Percentiles rank a stretch among this genome's conserved stretches.
Evolutionary conservation across 2,329 filamentous ascomycete species (phyloP).

Genomic region (Colletotrichum acutatum): DNA sequence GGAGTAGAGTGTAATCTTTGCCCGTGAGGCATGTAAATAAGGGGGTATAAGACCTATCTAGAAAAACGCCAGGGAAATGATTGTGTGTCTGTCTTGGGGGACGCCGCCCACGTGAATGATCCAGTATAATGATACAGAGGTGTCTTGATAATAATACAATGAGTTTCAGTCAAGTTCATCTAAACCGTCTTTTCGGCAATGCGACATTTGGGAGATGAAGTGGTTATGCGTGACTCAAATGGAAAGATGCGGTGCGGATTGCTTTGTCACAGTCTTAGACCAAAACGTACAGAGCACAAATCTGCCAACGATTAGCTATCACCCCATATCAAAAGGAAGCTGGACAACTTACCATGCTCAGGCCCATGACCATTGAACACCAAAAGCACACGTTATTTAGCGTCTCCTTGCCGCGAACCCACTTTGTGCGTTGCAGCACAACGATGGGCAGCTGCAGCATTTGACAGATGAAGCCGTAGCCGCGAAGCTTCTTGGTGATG

Average conservation of each 20-base stretch:
- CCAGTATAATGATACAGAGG: background rate
- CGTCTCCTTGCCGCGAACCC: conserved; percentile 78
- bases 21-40: conserved; percentile 5
- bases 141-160: conserved; percentile 6
- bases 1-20: background rate
- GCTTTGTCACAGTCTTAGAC: conserved; percentile 44
- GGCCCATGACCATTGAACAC: conserved; percentile 89
- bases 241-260: background rate
- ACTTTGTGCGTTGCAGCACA: conserved; percentile 84
- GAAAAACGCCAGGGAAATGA: conserved; percentile 18
- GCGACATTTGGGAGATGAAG: background rate
- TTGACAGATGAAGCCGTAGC: conserved; percentile 93
- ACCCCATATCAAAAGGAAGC: background rate
- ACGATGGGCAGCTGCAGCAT: conserved; percentile 98
- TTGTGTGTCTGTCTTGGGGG: background rate
- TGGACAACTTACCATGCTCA: conserved; percentile 75
- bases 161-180: background rate
- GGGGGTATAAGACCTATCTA: conserved; percentile 33
- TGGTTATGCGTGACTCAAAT: background rate
- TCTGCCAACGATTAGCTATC: conserved; percentile 47
- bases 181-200: background rate
- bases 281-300: conserved; percentile 65
- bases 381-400: conserved; percentile 93
- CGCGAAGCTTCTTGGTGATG: conserved; percentile 95
- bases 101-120: conserved; percentile 7